Conservation (phyloP, 75 land plant genomes). For the Pinus taeda region DNA sequence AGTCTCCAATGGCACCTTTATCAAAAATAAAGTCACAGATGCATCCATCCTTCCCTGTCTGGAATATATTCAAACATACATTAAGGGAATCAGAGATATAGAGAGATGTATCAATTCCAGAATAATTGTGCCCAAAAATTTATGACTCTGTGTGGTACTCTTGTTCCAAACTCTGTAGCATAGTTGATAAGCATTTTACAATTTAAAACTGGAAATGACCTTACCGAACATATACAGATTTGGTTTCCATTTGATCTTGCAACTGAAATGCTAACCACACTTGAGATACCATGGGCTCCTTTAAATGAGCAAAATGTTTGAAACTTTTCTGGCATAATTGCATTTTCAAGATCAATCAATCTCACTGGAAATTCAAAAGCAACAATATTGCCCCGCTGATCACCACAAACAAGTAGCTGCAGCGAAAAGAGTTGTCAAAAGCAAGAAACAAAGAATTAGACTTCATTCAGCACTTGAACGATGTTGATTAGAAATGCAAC, state of each 20-base stretch:
- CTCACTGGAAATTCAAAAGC: conserved; percentile 39
- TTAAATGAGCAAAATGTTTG: conserved; percentile 54
- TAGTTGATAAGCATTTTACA: neutral
- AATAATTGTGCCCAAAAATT: neutral
- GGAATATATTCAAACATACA: conserved; percentile 7
- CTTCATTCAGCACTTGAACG: neutral
- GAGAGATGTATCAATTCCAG: conserved; percentile 1
- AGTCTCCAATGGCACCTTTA: conserved; percentile 2
- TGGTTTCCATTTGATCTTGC: conserved; percentile 15
- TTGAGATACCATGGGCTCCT: conserved; percentile 97
- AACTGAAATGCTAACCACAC: conserved; percentile 66
- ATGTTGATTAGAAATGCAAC: neutral
- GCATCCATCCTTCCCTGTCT: conserved; percentile 99
- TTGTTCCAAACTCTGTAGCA: conserved; percentile 3
- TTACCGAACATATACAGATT: conserved; percentile 70
- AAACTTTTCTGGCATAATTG: conserved; percentile 16
- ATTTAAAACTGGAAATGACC: conserved; percentile 10
- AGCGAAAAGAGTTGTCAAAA: conserved; percentile 6
- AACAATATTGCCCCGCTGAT: conserved; percentile 78
- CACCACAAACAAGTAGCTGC: conserved; percentile 85
- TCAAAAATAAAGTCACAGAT: conserved; percentile 67
- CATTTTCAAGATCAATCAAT: conserved; percentile 6
- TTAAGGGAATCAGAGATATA: neutral
- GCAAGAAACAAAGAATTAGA: conserved; percentile 12
- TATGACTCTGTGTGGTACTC: neutral